Evolutionary conservation across 352 stramenopile species (phyloP).

Genomic region (Globisporangium rhizosaccharum): DNA sequence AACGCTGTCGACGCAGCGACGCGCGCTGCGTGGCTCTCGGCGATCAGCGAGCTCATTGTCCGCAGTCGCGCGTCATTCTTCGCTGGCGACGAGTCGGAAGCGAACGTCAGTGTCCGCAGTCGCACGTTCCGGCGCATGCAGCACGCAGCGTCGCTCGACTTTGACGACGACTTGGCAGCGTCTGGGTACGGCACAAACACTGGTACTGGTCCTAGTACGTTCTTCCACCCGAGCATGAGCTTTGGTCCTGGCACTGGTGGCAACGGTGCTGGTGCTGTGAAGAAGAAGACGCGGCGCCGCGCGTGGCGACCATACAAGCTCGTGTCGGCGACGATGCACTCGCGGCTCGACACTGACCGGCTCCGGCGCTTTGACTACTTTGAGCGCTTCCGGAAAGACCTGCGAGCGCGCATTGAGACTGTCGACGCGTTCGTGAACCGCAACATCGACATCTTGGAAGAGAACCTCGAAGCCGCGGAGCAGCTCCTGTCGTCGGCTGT

Average conservation of each 20-base stretch:
- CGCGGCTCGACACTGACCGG: slow-evolving; percentile 35
- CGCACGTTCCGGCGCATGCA: slow-evolving; percentile 44
- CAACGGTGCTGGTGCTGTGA: slow-evolving; percentile 4
- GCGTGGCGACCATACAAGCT: slow-evolving; percentile 77
- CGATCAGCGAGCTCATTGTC: slow-evolving; percentile 79
- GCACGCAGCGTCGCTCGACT: slow-evolving; percentile 39
- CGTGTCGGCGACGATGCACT: slow-evolving; percentile 71
- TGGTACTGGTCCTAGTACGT: too few relatives aligned
- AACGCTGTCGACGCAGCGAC: slow-evolving; percentile 64
- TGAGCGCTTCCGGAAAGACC: slow-evolving; percentile 36
- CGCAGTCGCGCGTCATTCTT: slow-evolving; percentile 71
- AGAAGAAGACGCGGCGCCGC: slow-evolving; percentile 19
- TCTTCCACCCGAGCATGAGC: too few relatives aligned
- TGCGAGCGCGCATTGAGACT: slow-evolving; percentile 34
- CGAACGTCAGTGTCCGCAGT: slow-evolving; percentile 31
- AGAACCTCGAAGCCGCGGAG: slow-evolving; percentile 55
- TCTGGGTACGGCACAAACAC: background rate
- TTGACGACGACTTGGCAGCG: slow-evolving; percentile 38
- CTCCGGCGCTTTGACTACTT: slow-evolving; percentile 43
- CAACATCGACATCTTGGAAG: slow-evolving; percentile 69
- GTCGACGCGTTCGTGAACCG: slow-evolving; percentile 39
- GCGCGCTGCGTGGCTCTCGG: slow-evolving; percentile 61
- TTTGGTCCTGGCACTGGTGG: slow-evolving; percentile 10
- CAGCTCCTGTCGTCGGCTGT: slow-evolving; percentile 57
- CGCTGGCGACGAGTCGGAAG: slow-evolving; percentile 67